phyloP scores from a whole-genome alignment of 192 early-diverging fungal species.

The Ambispora gerdemannii region DNA sequence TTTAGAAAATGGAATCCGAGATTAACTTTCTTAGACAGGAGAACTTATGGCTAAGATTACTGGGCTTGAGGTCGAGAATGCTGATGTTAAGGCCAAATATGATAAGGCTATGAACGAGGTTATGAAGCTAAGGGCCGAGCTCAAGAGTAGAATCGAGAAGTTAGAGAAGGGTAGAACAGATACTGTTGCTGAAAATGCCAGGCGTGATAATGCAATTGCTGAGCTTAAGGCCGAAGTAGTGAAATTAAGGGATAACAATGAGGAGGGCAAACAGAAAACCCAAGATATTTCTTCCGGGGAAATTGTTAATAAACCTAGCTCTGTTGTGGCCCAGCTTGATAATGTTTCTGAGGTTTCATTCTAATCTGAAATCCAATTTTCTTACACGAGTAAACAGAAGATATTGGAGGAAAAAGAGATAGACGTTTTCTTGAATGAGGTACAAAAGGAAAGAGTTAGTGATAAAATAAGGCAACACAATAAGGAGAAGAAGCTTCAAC shows the following conservation, averaged over 20 bases:
- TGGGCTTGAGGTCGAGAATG: conserved; percentile 8
- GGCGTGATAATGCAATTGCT: too few species aligned
- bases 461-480: not conserved
- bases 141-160: conserved; percentile 10
- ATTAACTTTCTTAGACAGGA: too few species aligned
- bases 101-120: not conserved
- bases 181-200: not conserved
- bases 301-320: not conserved
- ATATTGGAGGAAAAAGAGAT: not conserved
- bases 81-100: not conserved
- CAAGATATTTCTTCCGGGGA: not conserved
- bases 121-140: not conserved
- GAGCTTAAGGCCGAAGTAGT: not conserved
- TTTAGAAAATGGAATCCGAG: too few species aligned
- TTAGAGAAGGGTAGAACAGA: conserved; percentile 15
- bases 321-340: not conserved
- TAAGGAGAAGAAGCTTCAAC: conserved; percentile 4
- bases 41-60: too few species aligned
- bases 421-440: not conserved
- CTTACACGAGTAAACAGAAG: not conserved
- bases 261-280: not conserved
- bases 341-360: not conserved
- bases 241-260: too few species aligned
- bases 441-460: not conserved
- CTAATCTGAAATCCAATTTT: too few species aligned